Evolutionary conservation across 1,284 basidiomycete species (phyloP).

Genomic region (Hemileia vastatrix): DNA sequence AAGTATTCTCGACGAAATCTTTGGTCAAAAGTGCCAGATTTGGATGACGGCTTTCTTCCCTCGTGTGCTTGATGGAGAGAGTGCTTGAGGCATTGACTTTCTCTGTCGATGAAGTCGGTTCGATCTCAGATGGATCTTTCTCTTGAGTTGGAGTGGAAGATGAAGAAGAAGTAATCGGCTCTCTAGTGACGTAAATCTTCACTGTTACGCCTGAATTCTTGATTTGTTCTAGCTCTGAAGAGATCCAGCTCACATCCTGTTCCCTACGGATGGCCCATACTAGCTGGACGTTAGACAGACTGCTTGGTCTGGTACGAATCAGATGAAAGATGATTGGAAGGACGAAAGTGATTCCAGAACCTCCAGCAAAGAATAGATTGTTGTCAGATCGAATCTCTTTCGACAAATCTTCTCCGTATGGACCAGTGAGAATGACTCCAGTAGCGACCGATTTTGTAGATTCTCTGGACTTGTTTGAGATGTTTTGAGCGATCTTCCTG

Average conservation of each 20-base stretch:
- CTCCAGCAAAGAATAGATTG: slow-evolving; percentile 24
- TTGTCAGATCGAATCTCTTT: background rate
- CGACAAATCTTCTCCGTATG: slow-evolving; percentile 22
- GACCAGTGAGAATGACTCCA: slow-evolving; percentile 25
- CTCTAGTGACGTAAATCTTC: no score
- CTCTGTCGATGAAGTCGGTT: no score
- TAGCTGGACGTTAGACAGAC: no score
- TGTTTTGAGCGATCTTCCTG: slow-evolving; percentile 17
- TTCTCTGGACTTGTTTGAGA: no score
- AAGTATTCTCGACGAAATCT: background rate
- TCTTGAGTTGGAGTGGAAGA: no score
- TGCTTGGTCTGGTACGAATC: background rate
- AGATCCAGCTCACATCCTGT: no score
- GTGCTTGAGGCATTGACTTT: background rate
- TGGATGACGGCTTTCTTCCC: background rate
- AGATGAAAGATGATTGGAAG: slow-evolving; percentile 24
- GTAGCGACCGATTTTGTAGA: background rate
- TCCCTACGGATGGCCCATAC: no score
- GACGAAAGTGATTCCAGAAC: slow-evolving; percentile 27
- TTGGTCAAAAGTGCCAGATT: background rate
- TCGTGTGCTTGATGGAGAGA: background rate
- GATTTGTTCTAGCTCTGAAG: no score
- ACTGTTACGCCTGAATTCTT: no score
- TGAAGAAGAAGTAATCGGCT: no score
- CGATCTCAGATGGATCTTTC: no score